Evolutionary conservation across 768 basidiomycete genomes (phyloP).

Genomic region (Mycena amicta): DNA sequence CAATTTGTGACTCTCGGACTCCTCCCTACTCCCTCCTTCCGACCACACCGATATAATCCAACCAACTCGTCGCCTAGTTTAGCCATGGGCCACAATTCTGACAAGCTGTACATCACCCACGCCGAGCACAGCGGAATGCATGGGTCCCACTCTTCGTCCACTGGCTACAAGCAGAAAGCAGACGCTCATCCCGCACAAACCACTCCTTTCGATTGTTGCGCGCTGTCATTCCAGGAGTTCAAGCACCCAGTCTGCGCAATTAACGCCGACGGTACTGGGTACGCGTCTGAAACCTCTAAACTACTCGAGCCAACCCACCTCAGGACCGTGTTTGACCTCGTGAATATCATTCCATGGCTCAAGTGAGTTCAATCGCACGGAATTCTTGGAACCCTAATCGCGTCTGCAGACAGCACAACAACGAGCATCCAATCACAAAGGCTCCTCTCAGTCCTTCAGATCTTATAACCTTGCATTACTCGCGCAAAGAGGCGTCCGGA

Average conservation of each 20-base stretch:
- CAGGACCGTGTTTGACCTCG: slow-evolving; percentile 76
- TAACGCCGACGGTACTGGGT: slow-evolving; percentile 77
- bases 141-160: slow-evolving; percentile 81
- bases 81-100: slow-evolving; percentile 14
- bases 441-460: slow-evolving; percentile 70
- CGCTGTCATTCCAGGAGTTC: slow-evolving; percentile 89
- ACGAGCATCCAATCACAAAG: slow-evolving; percentile 77
- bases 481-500: slow-evolving; percentile 78
- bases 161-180: slow-evolving; percentile 72
- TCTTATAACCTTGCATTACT: slow-evolving; percentile 79
- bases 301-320: background rate
- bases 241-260: slow-evolving; percentile 85
- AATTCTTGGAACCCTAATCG: slow-evolving; percentile 2
- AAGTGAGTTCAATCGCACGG: slow-evolving; percentile 55
- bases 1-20: background rate
- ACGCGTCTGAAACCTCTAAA: slow-evolving; percentile 1
- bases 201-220: slow-evolving; percentile 90
- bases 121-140: slow-evolving; percentile 81
- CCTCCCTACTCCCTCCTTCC: background rate
- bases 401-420: slow-evolving; percentile 72
- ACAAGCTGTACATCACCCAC: slow-evolving; percentile 89
- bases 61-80: slow-evolving; percentile 49
- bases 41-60: slow-evolving; percentile 36
- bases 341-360: slow-evolving; percentile 94
- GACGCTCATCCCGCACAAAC: slow-evolving; percentile 65